Evolutionary conservation across 208 protist genomes (phyloP), one percentile per base, ranked within the genome.

Genomic region (Trypanosomatidae sp.): DNA sequence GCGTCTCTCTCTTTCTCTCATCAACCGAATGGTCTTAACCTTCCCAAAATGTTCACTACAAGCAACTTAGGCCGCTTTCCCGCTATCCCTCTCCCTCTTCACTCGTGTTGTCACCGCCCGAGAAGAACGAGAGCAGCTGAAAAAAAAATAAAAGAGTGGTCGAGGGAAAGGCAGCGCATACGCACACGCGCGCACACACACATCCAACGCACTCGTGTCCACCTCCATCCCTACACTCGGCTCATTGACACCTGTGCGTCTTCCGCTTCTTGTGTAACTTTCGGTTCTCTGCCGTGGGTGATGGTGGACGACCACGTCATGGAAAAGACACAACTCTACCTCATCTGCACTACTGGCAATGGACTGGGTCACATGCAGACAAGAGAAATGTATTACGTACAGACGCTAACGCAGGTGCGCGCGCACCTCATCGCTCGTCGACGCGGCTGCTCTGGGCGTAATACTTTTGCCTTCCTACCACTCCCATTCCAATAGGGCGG

Each of bases 241-340:
- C 17, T 46, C 13, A 41, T 56, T 47, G 28, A 22, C 58, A 12
- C 44, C 58, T 30, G 50, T 39, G 43, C 22, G 62, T 52, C 50
- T 33, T 52, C 50, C 64, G 36, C 46, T 73, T 62, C 58, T 56
- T 43, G 17, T 64, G 69, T 55, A 43, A 15, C 69, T 25, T 65
- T 70, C 72, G 60, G 25, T 72, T 78, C n/a, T 68, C 43, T 75
- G 15, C 30, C 28, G 3, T 19, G 22, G 30, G 36, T n/a, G 8
- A 30, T 65, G 60, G 1, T 30, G 15, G 39, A 15, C 22, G 41
- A 17, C 22, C 19, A 47, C 60, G 28, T 47, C 60, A 65, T 65
- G 33, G 60, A 65, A 65, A 65, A 65, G 58, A 65, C 39, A 3
- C 9, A 6, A 22, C 36, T 15, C 3, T 0, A n/a, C 13, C 2